A percentile compares a stretch with the other conserved stretches of the same genome.
phyloP scores from a whole-genome alignment of 1,284 basidiomycete genomes.

The Apiotrichum akiyoshidainum region DNA sequence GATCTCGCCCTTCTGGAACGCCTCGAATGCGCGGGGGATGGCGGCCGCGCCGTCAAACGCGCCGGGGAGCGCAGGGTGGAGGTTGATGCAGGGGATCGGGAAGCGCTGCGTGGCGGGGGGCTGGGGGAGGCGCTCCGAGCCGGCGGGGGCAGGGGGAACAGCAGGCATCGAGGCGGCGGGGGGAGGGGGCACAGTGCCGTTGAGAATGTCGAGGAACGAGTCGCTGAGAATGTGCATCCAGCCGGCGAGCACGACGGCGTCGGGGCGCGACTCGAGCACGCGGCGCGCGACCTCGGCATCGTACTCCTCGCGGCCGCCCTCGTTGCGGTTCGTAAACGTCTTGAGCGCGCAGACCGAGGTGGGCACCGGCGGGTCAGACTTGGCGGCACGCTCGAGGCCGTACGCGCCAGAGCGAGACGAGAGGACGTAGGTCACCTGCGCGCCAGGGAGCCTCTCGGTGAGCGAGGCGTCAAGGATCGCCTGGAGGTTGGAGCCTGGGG shows the following conservation, averaged over 20 bases:
- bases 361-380: constrained; percentile 69
- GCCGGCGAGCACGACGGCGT: constrained; percentile 87
- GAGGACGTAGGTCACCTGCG: constrained; percentile 75
- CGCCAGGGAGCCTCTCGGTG: constrained; percentile 58
- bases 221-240: constrained; percentile 90
- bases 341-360: constrained; percentile 81
- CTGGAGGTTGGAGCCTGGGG: constrained; percentile 85
- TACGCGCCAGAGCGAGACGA: constrained; percentile 91
- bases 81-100: constrained; percentile 84
- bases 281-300: constrained; percentile 75
- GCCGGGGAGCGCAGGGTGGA: constrained; percentile 93
- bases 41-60: constrained; percentile 91
- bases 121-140: constrained; percentile 15
- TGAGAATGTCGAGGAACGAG: constrained; percentile 55
- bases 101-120: constrained; percentile 33
- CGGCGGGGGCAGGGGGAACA: constrained; percentile 25
- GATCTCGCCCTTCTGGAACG: constrained; percentile 77
- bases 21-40: constrained; percentile 83
- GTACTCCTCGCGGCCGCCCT: constrained; percentile 74
- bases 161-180: constrained; percentile 21
- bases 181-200: constrained; percentile 32
- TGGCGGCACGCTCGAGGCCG: constrained; percentile 74
- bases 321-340: constrained; percentile 73
- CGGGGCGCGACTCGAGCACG: constrained; percentile 65
- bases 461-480: constrained; percentile 85